Percentiles rank a stretch among this genome's conserved stretches.
Conservation (phyloP, 768 basidiomycete species). For the Tricholoma sp. region DNA sequence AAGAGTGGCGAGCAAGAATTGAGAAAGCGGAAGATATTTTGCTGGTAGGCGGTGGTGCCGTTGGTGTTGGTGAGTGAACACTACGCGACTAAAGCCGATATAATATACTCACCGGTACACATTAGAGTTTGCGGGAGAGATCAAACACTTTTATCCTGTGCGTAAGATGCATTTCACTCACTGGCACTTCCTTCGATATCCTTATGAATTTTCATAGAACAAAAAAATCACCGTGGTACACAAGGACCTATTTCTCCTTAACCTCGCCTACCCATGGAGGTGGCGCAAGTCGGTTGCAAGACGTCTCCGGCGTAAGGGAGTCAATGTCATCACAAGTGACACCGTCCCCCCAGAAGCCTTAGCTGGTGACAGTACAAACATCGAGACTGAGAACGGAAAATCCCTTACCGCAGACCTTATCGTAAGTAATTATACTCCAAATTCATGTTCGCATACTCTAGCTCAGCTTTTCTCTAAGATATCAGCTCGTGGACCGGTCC, state of each 20-base stretch:
- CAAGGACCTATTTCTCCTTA: constrained; percentile 44
- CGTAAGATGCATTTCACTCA: constrained; percentile 7
- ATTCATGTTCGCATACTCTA: background rate
- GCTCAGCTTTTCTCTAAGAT: constrained; percentile 19
- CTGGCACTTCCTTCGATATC: constrained; percentile 7
- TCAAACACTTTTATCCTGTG: constrained; percentile 36
- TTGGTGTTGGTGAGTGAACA: constrained; percentile 39
- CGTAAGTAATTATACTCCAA: constrained; percentile 29
- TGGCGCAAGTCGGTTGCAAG: constrained; percentile 45
- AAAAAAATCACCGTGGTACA: constrained; percentile 65
- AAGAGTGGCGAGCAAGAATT: constrained; percentile 28
- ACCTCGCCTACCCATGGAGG: constrained; percentile 46
- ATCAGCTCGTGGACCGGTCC: constrained; percentile 34
- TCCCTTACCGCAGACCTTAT: constrained; percentile 51
- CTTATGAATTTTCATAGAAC: constrained; percentile 23
- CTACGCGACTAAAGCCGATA: background rate
- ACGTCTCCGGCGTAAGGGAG: constrained; percentile 35
- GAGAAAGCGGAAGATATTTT: constrained; percentile 38
- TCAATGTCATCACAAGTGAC: constrained; percentile 50
- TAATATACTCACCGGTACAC: background rate
- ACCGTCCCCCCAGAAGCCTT: constrained; percentile 35
- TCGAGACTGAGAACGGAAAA: constrained; percentile 49
- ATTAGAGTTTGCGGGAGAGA: constrained; percentile 37
- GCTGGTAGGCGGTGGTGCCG: constrained; percentile 52
- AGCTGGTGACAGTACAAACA: constrained; percentile 11